These are phyloP conservation scores for Rachicladosporium sp. DNA, from an alignment of 2,329 filamentous ascomycete species.

Conservation along the genomic window DNA sequence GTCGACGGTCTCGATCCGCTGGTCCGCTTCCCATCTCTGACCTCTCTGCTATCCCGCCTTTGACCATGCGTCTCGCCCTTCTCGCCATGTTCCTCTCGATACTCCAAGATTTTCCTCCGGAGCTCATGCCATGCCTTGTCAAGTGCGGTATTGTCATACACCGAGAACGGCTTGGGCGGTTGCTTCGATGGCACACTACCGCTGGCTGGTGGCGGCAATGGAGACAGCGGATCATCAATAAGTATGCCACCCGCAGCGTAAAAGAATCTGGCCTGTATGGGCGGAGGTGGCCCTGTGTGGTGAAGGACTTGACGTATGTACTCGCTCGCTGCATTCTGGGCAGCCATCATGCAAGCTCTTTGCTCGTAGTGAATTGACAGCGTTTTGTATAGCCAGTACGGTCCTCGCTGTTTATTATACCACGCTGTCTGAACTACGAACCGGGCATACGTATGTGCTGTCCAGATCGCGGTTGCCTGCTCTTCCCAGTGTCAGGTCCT, in stretches of 20 bases:
- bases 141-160: slow-evolving; percentile 24
- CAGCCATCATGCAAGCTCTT: slow-evolving; percentile 1
- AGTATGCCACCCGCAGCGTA: slow-evolving; percentile 22
- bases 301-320: slow-evolving; percentile 35
- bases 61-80: slow-evolving; percentile 12
- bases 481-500: not conserved
- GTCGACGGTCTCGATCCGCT: slow-evolving; percentile 11
- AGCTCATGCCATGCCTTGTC: slow-evolving; percentile 26
- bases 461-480: not conserved
- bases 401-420: not conserved
- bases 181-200: slow-evolving; percentile 13
- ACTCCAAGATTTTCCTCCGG: slow-evolving; percentile 21
- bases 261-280: slow-evolving; percentile 25
- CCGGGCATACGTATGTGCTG: not conserved
- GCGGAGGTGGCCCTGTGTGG: slow-evolving; percentile 22
- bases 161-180: slow-evolving; percentile 27
- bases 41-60: slow-evolving; percentile 9
- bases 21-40: slow-evolving; percentile 8
- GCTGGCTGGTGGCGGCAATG: slow-evolving; percentile 21
- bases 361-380: not conserved
- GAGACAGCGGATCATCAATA: slow-evolving; percentile 28
- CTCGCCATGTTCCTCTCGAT: slow-evolving; percentile 23
- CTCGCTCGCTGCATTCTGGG: slow-evolving; percentile 22
- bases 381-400: not conserved
- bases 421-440: not conserved